phyloP scores from a whole-genome alignment of 257 asterid species.

The Verbascum thapsus region DNA sequence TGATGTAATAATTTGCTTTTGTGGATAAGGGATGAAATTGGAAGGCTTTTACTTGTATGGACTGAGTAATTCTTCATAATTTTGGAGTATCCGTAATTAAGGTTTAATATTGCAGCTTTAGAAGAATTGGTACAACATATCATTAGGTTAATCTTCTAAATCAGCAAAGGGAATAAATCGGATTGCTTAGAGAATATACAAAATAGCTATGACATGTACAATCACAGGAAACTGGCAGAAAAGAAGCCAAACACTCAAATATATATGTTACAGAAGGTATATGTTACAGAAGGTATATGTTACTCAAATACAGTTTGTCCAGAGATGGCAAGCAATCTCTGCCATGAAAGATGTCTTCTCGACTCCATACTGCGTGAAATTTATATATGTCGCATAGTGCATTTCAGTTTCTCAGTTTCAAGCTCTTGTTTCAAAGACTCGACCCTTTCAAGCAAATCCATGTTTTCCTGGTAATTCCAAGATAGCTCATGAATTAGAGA shows the following conservation, averaged over 20 bases:
- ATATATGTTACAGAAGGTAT: background rate
- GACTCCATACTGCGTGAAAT: background rate
- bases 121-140: conserved; percentile 1
- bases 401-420: conserved; percentile 69
- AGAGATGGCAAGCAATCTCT: background rate
- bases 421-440: conserved; percentile 87
- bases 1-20: too few species aligned
- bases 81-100: too few species aligned
- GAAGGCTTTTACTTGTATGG: too few species aligned
- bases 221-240: background rate
- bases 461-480: conserved; percentile 70
- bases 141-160: background rate
- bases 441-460: conserved; percentile 71
- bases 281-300: background rate
- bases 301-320: background rate
- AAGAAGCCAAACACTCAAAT: background rate
- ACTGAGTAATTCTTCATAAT: too few species aligned
- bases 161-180: background rate
- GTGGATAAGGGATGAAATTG: too few species aligned
- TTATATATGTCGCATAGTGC: conserved; percentile 48
- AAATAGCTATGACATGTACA: conserved; percentile 2
- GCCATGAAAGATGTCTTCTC: background rate
- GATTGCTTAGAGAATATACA: background rate
- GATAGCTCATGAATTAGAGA: conserved; percentile 6
- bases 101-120: too few species aligned